Conservation (phyloP, 1,139 yeast species). For the Suhomyces panamericanus region DNA sequence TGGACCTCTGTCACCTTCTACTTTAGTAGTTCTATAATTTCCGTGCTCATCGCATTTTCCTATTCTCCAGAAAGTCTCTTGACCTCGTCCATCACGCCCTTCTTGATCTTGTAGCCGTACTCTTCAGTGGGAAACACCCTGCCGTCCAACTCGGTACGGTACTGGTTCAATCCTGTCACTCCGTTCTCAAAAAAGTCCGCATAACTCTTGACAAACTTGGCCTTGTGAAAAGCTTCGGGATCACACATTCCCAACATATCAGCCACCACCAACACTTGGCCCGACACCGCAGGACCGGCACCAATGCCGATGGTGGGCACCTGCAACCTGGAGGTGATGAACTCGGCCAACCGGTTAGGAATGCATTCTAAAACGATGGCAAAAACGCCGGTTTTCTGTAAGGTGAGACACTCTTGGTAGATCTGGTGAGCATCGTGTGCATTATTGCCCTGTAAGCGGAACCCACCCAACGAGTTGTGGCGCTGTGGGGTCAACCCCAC, state of each 20-base stretch:
- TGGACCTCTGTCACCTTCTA: no score
- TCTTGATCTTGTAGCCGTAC: constrained; percentile 74
- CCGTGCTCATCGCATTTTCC: neutral
- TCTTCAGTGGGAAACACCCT: constrained; percentile 59
- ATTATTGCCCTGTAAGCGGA: constrained; percentile 76
- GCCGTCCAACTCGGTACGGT: constrained; percentile 57
- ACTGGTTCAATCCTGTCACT: constrained; percentile 52
- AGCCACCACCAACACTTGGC: constrained; percentile 86
- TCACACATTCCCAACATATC: constrained; percentile 79
- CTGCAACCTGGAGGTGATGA: constrained; percentile 56
- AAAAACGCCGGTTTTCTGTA: constrained; percentile 80
- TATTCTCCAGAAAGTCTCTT: constrained; percentile 13
- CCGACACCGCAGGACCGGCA: constrained; percentile 82
- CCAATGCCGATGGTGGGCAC: constrained; percentile 96
- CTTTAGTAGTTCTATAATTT: neutral
- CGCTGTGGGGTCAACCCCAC: constrained; percentile 92
- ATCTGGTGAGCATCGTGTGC: constrained; percentile 58
- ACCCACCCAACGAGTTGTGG: constrained; percentile 79
- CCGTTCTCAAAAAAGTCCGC: constrained; percentile 52
- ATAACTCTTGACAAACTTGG: constrained; percentile 80
- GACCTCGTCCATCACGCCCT: constrained; percentile 59
- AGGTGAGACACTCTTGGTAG: constrained; percentile 62
- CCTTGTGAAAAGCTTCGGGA: constrained; percentile 45
- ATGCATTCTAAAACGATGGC: constrained; percentile 80
- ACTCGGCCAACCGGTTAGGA: constrained; percentile 70